Percentiles rank a stretch among this genome's conserved stretches.
Conservation (phyloP, 805 yeast species). For the Cyberlindnera amylophila region DNA sequence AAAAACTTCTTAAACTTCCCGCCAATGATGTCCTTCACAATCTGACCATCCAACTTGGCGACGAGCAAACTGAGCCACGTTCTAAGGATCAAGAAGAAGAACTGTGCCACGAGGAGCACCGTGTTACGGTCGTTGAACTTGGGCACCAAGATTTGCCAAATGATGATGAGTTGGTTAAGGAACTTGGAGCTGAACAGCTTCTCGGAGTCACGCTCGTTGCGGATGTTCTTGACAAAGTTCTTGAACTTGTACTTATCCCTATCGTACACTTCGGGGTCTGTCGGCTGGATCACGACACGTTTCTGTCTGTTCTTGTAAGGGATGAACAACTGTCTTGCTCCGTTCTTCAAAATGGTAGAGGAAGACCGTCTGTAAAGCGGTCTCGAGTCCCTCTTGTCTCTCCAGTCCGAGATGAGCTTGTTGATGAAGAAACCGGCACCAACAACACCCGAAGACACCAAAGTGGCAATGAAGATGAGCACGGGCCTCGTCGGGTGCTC, state of each 20-base stretch:
- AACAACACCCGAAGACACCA: conserved; percentile 23
- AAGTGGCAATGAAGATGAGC: conserved; percentile 25
- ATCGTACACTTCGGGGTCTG: conserved; percentile 28
- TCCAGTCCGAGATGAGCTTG: conserved; percentile 26
- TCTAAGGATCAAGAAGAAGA: conserved; percentile 69
- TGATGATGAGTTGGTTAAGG: conserved; percentile 65
- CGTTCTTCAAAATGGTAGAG: conserved; percentile 28
- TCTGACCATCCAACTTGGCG: conserved; percentile 88
- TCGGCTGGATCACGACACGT: conserved; percentile 26
- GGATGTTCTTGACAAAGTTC: conserved; percentile 26
- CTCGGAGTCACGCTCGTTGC: conserved; percentile 20
- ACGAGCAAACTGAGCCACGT: conserved; percentile 85
- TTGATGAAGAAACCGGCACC: conserved; percentile 21
- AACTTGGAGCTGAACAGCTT: conserved; percentile 54
- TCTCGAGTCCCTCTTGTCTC: conserved; percentile 27
- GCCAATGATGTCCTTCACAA: conserved; percentile 82
- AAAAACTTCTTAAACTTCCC: conserved; percentile 72
- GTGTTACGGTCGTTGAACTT: conserved; percentile 63
- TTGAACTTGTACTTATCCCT: conserved; percentile 27
- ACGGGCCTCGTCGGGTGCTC: conserved; percentile 27
- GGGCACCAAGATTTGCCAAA: conserved; percentile 84
- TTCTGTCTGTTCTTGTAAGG: conserved; percentile 28
- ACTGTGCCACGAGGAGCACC: conserved; percentile 61
- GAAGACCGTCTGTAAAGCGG: conserved; percentile 28
- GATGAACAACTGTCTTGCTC: conserved; percentile 29